Conservation (phyloP, 1,284 basidiomycete genomes). For the Microbotryomycetes sp. region DNA sequence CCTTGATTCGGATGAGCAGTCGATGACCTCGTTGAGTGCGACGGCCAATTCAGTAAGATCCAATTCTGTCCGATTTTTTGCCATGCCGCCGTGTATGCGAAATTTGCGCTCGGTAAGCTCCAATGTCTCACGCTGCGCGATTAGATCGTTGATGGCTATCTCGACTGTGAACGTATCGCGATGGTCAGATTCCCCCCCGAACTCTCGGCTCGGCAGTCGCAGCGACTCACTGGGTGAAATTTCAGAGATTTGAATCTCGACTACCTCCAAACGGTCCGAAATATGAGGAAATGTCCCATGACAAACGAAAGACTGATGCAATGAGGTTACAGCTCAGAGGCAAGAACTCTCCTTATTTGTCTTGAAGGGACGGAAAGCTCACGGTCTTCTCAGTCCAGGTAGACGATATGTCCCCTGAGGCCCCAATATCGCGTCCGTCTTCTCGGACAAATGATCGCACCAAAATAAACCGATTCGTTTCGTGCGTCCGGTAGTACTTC, state of each 20-base stretch:
- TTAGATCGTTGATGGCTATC: conserved; percentile 61
- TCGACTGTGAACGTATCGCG: conserved; percentile 70
- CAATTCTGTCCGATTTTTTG: conserved; percentile 44
- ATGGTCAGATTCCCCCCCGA: conserved; percentile 66
- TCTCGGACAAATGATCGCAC: conserved; percentile 61
- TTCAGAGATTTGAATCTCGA: conserved; percentile 66
- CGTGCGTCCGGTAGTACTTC: conserved; percentile 77
- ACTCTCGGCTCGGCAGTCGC: neutral
- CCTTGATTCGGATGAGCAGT: conserved; percentile 67
- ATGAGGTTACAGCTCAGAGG: conserved; percentile 4
- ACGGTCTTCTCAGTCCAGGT: conserved; percentile 81
- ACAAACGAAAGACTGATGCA: conserved; percentile 35
- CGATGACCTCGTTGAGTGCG: conserved; percentile 78
- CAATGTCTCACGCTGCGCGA: conserved; percentile 65
- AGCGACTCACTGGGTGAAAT: conserved; percentile 57
- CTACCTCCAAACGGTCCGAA: conserved; percentile 78
- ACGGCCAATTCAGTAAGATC: conserved; percentile 81
- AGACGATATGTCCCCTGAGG: conserved; percentile 23
- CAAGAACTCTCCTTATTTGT: neutral
- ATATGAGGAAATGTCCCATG: conserved; percentile 90
- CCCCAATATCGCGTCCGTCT: conserved; percentile 50
- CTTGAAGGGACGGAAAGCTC: neutral
- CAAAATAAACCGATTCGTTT: conserved; percentile 51
- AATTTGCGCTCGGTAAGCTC: neutral
- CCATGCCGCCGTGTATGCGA: conserved; percentile 7